Conservation (phyloP, 1,139 yeast species). For the Maudiozyma humilis region DNA sequence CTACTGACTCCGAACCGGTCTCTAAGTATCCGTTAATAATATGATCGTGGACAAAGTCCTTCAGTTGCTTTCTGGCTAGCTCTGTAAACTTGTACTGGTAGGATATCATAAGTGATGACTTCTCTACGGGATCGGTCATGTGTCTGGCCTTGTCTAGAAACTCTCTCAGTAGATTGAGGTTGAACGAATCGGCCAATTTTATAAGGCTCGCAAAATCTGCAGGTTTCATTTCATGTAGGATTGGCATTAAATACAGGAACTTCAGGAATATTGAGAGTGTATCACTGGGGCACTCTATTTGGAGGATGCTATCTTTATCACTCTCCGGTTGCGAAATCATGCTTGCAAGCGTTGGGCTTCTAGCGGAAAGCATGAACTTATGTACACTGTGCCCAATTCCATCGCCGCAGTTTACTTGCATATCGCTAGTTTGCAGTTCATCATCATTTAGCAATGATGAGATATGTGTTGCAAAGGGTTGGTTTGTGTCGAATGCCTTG, state of each 20-base stretch:
- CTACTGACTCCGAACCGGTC: slow-evolving; percentile 17
- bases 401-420: slow-evolving; percentile 31
- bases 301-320: slow-evolving; percentile 3
- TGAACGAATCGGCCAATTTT: slow-evolving; percentile 33
- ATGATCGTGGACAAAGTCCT: slow-evolving; percentile 33
- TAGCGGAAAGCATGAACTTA: slow-evolving; percentile 34
- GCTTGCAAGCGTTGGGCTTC: slow-evolving; percentile 30
- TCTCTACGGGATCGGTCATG: slow-evolving; percentile 28
- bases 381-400: slow-evolving; percentile 21
- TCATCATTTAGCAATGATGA: slow-evolving; percentile 40
- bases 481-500: slow-evolving; percentile 57
- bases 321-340: not conserved
- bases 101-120: slow-evolving; percentile 39
- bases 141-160: slow-evolving; percentile 28
- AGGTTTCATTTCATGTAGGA: slow-evolving; percentile 31
- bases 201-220: slow-evolving; percentile 30
- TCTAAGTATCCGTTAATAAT: slow-evolving; percentile 32
- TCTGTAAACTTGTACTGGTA: slow-evolving; percentile 41
- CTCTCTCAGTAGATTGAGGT: slow-evolving; percentile 35
- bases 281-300: slow-evolving; percentile 17
- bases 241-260: slow-evolving; percentile 45
- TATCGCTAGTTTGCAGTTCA: slow-evolving; percentile 35
- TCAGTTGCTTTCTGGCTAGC: slow-evolving; percentile 41
- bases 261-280: slow-evolving; percentile 35
- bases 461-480: slow-evolving; percentile 68